Evolutionary conservation across 2,329 filamentous ascomycete genomes (phyloP).

Genomic region (Simplicillium sp.): DNA sequence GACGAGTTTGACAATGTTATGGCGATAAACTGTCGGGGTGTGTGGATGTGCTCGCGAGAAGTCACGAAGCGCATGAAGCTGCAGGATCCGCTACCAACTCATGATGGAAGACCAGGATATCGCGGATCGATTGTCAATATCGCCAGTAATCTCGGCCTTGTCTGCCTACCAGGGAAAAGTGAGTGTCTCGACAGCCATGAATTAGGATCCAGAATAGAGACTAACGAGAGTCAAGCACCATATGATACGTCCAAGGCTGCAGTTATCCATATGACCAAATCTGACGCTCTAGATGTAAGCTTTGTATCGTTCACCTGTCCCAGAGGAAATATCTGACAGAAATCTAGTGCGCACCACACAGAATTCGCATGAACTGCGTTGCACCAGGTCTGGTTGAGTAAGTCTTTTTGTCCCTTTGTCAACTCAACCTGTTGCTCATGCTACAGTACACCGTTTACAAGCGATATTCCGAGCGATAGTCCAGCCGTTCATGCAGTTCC

Average conservation of each 20-base stretch:
- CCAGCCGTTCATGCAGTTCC: conserved; percentile 22
- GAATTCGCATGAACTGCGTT: conserved; percentile 35
- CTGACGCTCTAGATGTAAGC: conserved; percentile 35
- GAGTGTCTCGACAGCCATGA: conserved; percentile 10
- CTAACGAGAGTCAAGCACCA: conserved; percentile 18
- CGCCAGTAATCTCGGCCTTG: conserved; percentile 30
- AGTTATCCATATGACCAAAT: conserved; percentile 33
- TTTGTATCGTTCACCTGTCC: neutral
- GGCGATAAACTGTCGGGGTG: conserved; percentile 31
- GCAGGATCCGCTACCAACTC: conserved; percentile 29
- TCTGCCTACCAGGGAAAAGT: conserved; percentile 30
- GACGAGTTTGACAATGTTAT: conserved; percentile 33
- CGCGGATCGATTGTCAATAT: conserved; percentile 35
- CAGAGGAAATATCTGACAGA: too few species aligned
- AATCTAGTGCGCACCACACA: conserved; percentile 29
- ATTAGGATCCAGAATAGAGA: neutral
- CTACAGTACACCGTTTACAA: conserved; percentile 30
- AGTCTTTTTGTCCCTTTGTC: conserved; percentile 4
- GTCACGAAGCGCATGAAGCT: conserved; percentile 31
- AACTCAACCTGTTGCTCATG: neutral
- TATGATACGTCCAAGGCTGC: conserved; percentile 37
- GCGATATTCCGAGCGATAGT: conserved; percentile 21
- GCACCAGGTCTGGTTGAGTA: conserved; percentile 35
- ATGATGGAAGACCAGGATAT: conserved; percentile 30
- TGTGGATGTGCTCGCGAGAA: conserved; percentile 33